Evolutionary conservation across 2,329 filamentous ascomycete genomes (phyloP).

Genomic region (Botrytis galanthina): DNA sequence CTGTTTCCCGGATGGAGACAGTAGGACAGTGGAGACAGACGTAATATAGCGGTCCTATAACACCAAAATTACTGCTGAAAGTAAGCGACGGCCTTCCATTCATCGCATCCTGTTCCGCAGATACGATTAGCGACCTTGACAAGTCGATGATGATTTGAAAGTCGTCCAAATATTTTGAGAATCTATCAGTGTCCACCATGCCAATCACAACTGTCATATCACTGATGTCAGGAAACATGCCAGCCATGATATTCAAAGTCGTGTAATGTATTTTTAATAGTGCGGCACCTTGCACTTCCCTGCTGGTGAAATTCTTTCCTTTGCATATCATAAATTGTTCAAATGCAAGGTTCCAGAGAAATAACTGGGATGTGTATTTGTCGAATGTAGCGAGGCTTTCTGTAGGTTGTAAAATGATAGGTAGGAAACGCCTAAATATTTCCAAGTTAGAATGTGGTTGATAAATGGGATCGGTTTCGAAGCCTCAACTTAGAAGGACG

Average conservation of each 20-base stretch:
- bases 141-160: background rate
- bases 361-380: background rate
- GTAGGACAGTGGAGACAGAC: background rate
- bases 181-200: background rate
- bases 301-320: background rate
- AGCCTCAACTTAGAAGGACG: background rate
- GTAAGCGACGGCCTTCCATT: background rate
- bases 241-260: background rate
- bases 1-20: background rate
- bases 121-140: background rate
- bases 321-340: background rate
- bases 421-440: background rate
- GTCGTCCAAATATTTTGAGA: background rate
- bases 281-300: background rate
- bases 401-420: background rate
- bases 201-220: background rate
- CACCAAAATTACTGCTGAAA: background rate
- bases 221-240: background rate
- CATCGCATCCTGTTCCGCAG: background rate
- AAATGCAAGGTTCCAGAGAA: background rate
- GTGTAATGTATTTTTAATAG: background rate
- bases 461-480: background rate
- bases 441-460: background rate
- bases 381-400: background rate
- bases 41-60: background rate